Percentiles rank a stretch among this genome's conserved stretches.
phyloP scores from a whole-genome alignment of 2,329 filamentous ascomycete genomes.

The Gremmenia infestans region DNA sequence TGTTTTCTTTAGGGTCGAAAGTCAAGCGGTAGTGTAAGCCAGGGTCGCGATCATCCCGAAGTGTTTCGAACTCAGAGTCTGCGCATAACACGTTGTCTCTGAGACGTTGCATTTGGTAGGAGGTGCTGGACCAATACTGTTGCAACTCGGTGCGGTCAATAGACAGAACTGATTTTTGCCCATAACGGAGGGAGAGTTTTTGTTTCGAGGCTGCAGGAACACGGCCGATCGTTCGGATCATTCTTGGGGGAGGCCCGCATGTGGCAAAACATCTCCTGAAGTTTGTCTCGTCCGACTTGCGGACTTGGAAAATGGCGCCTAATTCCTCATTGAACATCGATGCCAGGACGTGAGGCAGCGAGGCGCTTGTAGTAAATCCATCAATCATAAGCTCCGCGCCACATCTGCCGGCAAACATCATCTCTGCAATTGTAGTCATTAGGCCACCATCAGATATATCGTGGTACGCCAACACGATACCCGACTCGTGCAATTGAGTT shows the following conservation, averaged over 20 bases:
- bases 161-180: constrained; percentile 61
- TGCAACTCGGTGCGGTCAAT: constrained; percentile 71
- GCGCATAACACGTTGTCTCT: constrained; percentile 86
- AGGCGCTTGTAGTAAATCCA: constrained; percentile 57
- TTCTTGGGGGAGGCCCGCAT: constrained; percentile 73
- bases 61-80: constrained; percentile 72
- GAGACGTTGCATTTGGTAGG: constrained; percentile 83
- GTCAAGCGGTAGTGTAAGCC: constrained; percentile 81
- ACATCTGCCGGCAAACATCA: constrained; percentile 96
- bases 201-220: constrained; percentile 68
- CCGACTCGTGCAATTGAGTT: constrained; percentile 57
- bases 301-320: constrained; percentile 92
- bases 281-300: constrained; percentile 73
- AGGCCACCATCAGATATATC: constrained; percentile 91
- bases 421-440: constrained; percentile 85
- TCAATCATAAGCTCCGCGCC: constrained; percentile 84
- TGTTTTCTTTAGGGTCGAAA: constrained; percentile 71
- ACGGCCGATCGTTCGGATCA: constrained; percentile 80
- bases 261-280: constrained; percentile 91
- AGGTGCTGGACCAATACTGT: constrained; percentile 83
- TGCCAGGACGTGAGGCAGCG: constrained; percentile 59
- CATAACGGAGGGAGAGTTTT: constrained; percentile 69
- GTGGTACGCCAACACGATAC: constrained; percentile 85
- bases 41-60: constrained; percentile 70
- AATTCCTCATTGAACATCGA: constrained; percentile 94